Evolutionary conservation across 202 grass and related monocot genomes (phyloP), one percentile per base, ranked within the genome.

Genomic region (Schoenoplectus triqueter): DNA sequence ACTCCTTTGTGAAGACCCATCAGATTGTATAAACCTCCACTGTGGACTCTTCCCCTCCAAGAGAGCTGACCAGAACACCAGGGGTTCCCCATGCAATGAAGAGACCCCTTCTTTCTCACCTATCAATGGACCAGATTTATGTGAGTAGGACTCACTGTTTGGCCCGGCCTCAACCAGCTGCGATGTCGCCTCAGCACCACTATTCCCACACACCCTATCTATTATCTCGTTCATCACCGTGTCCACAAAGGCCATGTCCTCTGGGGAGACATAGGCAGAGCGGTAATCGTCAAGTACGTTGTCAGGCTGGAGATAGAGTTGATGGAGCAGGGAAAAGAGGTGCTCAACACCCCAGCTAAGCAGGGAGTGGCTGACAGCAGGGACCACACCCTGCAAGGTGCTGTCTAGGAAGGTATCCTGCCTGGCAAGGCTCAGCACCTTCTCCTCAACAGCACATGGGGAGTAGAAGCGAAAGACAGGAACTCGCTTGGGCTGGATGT

Each of bases 361-460:
- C n/a, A 98, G 86, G 51, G 86, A 92, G 83, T 98, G 95, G 79
- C 88, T 95, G 4, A 92, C 52, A 55, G 85, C 89, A 57, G 91
- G 85, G 7, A 15, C 87, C 87, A 98, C 84, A 80, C 91, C 90
- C 63, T 88, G 71, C 59, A 94, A 87, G 80, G 89, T 92, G 82
- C 85, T 98, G 72, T 92, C 93, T 69, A 94, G 74, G 79, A 77
- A 69, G 81, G 92, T 80, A 75, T 92, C 88, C 69, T 98, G 72
- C 81, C 93, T 98, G 77, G 95, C 91, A 74, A 93, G 85, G 81
- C 93, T 87, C 66, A 98, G 89, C 78, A 80, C 78, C 86, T 93
- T 98, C 85, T 98, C 95, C 84, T 98, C 95, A 67, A 98, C 89
- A 17, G 95, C 90, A 86, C 74, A 95, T 84, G 89, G 87, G 0